A percentile compares a stretch with the other conserved stretches of the same genome.
phyloP scores from a whole-genome alignment of 345 rosid species.

The Heritiera fomes region DNA sequence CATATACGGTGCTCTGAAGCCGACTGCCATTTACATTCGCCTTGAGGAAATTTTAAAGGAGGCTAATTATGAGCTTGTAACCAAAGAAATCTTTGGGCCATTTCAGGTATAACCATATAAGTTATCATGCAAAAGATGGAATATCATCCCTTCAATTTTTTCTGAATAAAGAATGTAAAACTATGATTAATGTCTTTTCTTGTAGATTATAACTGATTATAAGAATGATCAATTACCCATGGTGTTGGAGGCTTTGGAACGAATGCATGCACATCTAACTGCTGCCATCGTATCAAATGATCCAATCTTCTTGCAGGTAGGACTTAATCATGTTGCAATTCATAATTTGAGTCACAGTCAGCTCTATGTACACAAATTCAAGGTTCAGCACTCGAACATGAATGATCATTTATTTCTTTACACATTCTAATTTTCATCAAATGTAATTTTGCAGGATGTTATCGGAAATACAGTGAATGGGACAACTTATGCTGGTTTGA shows the following conservation, averaged over 20 bases:
- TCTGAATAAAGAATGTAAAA: background rate
- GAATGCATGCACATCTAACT: slow-evolving; percentile 95
- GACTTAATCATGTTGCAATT: background rate
- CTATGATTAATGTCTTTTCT: background rate
- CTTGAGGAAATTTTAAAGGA: slow-evolving; percentile 85
- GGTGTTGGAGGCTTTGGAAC: slow-evolving; percentile 82
- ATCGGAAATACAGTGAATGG: slow-evolving; percentile 90
- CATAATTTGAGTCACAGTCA: background rate
- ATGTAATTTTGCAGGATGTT: slow-evolving; percentile 62
- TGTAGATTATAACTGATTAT: slow-evolving; percentile 80
- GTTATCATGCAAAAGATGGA: background rate
- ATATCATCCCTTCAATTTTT: background rate
- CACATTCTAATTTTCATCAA: slow-evolving; percentile 1
- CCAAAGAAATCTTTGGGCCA: slow-evolving; percentile 90
- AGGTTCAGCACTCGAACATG: background rate
- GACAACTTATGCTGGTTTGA: slow-evolving; percentile 89
- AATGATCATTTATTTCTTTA: background rate
- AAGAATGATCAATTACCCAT: slow-evolving; percentile 73
- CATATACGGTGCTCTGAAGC: slow-evolving; percentile 84
- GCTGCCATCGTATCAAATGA: slow-evolving; percentile 97
- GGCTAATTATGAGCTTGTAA: slow-evolving; percentile 68
- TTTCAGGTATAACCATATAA: slow-evolving; percentile 65
- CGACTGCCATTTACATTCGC: slow-evolving; percentile 86
- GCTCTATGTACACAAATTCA: background rate
- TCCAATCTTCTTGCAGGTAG: slow-evolving; percentile 82